Conservation (phyloP, 2,329 filamentous ascomycete genomes). For the Rhynchosporium graminicola region DNA sequence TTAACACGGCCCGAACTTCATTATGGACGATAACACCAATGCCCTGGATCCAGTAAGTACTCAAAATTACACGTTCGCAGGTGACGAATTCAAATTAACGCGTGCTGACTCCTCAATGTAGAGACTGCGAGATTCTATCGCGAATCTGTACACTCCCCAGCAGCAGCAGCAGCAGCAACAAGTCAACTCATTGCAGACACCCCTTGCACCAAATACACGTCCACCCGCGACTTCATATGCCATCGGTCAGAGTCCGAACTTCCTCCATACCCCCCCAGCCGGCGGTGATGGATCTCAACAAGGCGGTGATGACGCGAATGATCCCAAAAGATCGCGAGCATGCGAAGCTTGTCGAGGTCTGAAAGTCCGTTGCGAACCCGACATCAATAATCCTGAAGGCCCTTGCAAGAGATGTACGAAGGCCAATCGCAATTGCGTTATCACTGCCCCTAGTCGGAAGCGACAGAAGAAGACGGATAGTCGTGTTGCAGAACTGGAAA, state of each 20-base stretch:
- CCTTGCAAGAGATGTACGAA: constrained; percentile 46
- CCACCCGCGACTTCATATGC: constrained; percentile 15
- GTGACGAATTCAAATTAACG: background rate
- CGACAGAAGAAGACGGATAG: constrained; percentile 49
- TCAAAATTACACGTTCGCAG: background rate
- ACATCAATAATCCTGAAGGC: constrained; percentile 39
- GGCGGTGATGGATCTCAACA: constrained; percentile 26
- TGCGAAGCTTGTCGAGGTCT: constrained; percentile 47
- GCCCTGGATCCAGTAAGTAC: background rate
- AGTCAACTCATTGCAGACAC: constrained; percentile 15
- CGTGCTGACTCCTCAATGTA: background rate
- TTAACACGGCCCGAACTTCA: constrained; percentile 1
- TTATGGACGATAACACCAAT: constrained; percentile 5
- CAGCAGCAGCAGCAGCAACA: constrained; percentile 18
- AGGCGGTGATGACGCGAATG: constrained; percentile 26
- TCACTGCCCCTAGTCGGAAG: constrained; percentile 45
- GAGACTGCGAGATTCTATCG: constrained; percentile 20
- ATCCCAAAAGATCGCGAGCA: constrained; percentile 42
- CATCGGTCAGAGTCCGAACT: constrained; percentile 23
- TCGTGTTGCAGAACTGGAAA: constrained; percentile 47
- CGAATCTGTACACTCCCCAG: constrained; percentile 6
- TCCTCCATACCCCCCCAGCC: constrained; percentile 35
- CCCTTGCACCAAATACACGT: constrained; percentile 22
- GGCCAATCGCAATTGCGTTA: constrained; percentile 43
- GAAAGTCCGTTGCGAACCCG: constrained; percentile 46